Conservation (phyloP, 805 yeast species). For the Candida montana region DNA sequence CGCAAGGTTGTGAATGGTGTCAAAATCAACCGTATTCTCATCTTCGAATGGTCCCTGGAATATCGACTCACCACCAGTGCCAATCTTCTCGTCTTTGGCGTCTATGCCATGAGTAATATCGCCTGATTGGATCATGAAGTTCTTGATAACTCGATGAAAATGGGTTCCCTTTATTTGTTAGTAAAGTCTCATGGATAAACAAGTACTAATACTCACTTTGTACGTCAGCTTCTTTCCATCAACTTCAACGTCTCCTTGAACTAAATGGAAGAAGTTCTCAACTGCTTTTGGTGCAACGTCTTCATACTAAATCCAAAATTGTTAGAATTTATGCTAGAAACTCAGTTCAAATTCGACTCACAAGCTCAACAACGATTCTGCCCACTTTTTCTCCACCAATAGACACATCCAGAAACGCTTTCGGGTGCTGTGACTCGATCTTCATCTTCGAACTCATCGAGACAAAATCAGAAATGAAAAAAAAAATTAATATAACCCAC, state of each 20-base stretch:
- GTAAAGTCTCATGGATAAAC: not conserved
- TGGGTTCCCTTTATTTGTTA: conserved; percentile 33
- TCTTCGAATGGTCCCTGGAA: conserved; percentile 42
- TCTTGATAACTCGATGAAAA: conserved; percentile 61
- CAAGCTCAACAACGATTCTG: conserved; percentile 55
- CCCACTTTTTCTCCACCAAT: conserved; percentile 43
- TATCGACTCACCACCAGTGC: conserved; percentile 43
- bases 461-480: too few relatives aligned
- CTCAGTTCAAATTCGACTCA: not conserved
- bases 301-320: conserved; percentile 11
- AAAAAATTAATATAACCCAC: too few relatives aligned
- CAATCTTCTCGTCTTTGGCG: conserved; percentile 24
- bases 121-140: conserved; percentile 70
- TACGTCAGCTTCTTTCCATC: conserved; percentile 29
- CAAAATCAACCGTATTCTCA: conserved; percentile 47
- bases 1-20: conserved; percentile 47
- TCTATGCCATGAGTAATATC: conserved; percentile 39
- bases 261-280: conserved; percentile 44
- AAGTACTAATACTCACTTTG: conserved; percentile 16
- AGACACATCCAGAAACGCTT: conserved; percentile 46
- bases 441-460: conserved; percentile 5
- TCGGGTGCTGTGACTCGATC: conserved; percentile 9
- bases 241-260: conserved; percentile 30
- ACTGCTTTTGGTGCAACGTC: conserved; percentile 53
- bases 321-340: not conserved